phyloP scores from a whole-genome alignment of 2,329 filamentous ascomycete genomes.

The Fusarium penzigii region DNA sequence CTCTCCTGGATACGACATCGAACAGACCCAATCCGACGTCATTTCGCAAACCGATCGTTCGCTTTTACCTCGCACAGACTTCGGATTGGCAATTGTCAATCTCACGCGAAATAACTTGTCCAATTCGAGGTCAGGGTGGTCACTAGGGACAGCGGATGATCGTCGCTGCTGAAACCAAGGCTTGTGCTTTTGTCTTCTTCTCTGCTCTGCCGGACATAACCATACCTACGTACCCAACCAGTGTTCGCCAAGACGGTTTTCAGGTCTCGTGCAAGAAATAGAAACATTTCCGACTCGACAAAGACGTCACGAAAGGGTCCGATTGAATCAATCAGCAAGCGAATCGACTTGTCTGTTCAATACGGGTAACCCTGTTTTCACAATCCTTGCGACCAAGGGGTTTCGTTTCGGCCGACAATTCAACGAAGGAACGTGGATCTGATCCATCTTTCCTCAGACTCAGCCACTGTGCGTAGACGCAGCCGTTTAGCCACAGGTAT shows the following conservation, averaged over 20 bases:
- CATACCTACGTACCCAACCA: not conserved
- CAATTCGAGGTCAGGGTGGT: not conserved
- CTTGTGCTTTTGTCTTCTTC: not conserved
- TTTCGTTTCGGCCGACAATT: not conserved
- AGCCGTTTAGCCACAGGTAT: slow-evolving; percentile 17
- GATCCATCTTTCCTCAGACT: not conserved
- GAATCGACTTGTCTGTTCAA: not conserved
- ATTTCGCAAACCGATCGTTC: not conserved
- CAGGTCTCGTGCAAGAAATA: not conserved
- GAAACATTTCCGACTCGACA: not conserved
- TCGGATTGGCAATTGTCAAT: no score
- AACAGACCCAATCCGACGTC: not conserved
- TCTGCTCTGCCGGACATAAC: no score
- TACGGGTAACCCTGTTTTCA: not conserved
- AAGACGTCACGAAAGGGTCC: not conserved
- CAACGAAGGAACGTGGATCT: not conserved
- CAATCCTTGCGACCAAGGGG: not conserved
- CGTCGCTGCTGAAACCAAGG: not conserved
- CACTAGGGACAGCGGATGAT: not conserved
- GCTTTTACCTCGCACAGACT: not conserved
- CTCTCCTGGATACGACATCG: no score
- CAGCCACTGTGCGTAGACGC: slow-evolving; percentile 20
- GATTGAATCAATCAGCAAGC: not conserved
- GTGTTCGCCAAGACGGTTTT: not conserved
- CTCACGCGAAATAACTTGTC: no score